Percentiles rank a stretch among this genome's conserved stretches.
These are phyloP conservation scores for Yamadazyma sp. DNA, from an alignment of 1,139 yeast genomes.

Conservation along the genomic window DNA sequence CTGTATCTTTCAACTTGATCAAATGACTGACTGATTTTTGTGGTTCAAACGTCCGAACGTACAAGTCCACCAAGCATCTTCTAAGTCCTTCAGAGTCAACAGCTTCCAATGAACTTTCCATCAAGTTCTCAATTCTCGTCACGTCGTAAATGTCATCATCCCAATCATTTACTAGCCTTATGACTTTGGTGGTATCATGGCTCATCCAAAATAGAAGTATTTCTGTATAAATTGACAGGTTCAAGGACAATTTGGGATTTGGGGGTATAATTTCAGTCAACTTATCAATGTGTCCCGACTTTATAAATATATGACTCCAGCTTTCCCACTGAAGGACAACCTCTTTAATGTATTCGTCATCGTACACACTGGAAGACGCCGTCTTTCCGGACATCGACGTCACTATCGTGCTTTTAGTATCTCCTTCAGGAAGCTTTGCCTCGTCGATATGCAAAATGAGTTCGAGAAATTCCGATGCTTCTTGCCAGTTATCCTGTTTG, in stretches of 20 bases:
- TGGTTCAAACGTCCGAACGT: conserved; percentile 58
- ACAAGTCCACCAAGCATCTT: conserved; percentile 54
- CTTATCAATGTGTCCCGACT: conserved; percentile 44
- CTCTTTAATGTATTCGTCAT: conserved; percentile 31
- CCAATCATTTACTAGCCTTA: conserved; percentile 55
- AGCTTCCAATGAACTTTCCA: conserved; percentile 45
- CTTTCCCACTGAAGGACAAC: conserved; percentile 61
- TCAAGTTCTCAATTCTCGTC: conserved; percentile 38
- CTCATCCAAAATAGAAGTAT: conserved; percentile 53
- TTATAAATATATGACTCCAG: conserved; percentile 59
- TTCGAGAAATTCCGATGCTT: conserved; percentile 53
- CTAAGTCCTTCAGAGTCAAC: conserved; percentile 32
- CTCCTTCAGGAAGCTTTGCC: conserved; percentile 30
- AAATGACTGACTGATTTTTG: conserved; percentile 64
- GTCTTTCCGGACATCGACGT: conserved; percentile 14
- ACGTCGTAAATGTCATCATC: conserved; percentile 54
- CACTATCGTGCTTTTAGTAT: conserved; percentile 29
- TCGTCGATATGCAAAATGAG: conserved; percentile 35
- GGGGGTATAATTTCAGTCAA: conserved; percentile 58
- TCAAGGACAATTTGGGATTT: conserved; percentile 35
- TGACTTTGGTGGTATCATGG: conserved; percentile 31
- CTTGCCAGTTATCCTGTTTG: conserved; percentile 52
- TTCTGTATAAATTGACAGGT: conserved; percentile 46
- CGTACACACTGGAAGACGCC: conserved; percentile 16
- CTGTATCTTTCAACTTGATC: conserved; percentile 51